A percentile compares a stretch with the other conserved stretches of the same genome.
Conservation (phyloP, 768 basidiomycete species). For the Lanmaoa pseudosensibilis region DNA sequence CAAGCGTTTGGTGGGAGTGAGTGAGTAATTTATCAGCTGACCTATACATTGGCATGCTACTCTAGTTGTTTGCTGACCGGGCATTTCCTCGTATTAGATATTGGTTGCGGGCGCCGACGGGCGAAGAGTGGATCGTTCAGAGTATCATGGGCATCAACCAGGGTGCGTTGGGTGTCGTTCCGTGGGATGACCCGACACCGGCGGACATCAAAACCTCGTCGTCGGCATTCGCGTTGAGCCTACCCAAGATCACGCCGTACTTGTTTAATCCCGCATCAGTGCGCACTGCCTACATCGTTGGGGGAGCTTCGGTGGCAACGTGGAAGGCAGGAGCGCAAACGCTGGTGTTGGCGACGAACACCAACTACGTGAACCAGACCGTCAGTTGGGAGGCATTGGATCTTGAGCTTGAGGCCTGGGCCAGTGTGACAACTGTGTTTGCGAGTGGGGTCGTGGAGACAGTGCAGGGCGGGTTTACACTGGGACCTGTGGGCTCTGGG, state of each 20-base stretch:
- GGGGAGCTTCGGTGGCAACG: slow-evolving; percentile 49
- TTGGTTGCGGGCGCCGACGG: slow-evolving; percentile 66
- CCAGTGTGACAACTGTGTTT: slow-evolving; percentile 2
- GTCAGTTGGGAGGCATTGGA: slow-evolving; percentile 35
- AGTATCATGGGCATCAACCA: slow-evolving; percentile 69
- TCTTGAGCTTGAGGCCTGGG: slow-evolving; percentile 17
- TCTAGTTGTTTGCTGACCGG: not conserved
- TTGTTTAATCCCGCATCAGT: slow-evolving; percentile 44
- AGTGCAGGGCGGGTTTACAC: slow-evolving; percentile 7
- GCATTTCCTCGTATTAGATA: slow-evolving; percentile 36
- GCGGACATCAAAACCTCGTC: slow-evolving; percentile 53
- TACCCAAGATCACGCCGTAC: slow-evolving; percentile 47
- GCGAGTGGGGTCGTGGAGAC: slow-evolving; percentile 16
- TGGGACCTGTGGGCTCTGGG: slow-evolving; percentile 28
- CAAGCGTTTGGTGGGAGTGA: slow-evolving; percentile 62
- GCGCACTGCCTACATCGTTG: slow-evolving; percentile 39
- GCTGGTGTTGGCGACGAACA: slow-evolving; percentile 53
- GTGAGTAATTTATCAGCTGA: too few species aligned
- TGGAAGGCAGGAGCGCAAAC: slow-evolving; percentile 46
- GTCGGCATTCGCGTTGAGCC: slow-evolving; percentile 46
- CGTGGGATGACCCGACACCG: slow-evolving; percentile 54
- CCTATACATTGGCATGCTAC: not conserved
- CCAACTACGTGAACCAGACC: slow-evolving; percentile 39
- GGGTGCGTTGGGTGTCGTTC: slow-evolving; percentile 55
- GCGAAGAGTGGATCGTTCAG: slow-evolving; percentile 67